Percentiles rank a stretch among this genome's conserved stretches.
phyloP scores from a whole-genome alignment of 306 rosid genomes.

The Calophaca sinica region DNA sequence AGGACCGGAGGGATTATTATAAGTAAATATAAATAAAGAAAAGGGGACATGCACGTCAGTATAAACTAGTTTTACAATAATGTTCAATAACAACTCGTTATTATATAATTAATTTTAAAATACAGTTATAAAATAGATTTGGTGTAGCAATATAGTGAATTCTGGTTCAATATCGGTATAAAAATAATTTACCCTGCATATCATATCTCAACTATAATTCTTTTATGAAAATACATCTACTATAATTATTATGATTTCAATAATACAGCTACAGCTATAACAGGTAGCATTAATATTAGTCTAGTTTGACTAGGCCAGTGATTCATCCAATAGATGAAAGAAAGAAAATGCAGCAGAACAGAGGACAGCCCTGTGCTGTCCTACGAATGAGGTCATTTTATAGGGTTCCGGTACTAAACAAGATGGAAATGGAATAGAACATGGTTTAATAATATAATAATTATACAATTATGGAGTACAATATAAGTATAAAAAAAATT shows the following conservation, averaged over 20 bases:
- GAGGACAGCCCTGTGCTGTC: conserved; percentile 36
- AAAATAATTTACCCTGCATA: not conserved
- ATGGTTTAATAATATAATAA: not conserved
- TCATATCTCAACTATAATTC: not conserved
- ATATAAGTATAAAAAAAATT: no score
- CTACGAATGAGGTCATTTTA: conserved; percentile 20
- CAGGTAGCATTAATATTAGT: conserved; percentile 28
- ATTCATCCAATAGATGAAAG: conserved; percentile 36
- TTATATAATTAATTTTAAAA: no score
- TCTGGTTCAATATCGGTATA: no score
- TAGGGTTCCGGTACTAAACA: conserved; percentile 47
- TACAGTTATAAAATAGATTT: no score
- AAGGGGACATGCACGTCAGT: no score
- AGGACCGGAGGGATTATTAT: no score
- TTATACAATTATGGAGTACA: no score
- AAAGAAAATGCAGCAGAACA: conserved; percentile 18
- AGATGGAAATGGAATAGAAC: conserved; percentile 40
- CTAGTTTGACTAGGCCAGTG: conserved; percentile 39
- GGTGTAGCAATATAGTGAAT: no score
- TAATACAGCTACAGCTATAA: not conserved
- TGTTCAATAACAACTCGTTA: no score
- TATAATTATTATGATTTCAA: not conserved
- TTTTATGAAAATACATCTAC: not conserved
- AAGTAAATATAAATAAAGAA: no score
- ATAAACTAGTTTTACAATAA: no score